Evolutionary conservation across 2,329 filamentous ascomycete species (phyloP).

Genomic region (Cladosporium austrohemisphaericum): DNA sequence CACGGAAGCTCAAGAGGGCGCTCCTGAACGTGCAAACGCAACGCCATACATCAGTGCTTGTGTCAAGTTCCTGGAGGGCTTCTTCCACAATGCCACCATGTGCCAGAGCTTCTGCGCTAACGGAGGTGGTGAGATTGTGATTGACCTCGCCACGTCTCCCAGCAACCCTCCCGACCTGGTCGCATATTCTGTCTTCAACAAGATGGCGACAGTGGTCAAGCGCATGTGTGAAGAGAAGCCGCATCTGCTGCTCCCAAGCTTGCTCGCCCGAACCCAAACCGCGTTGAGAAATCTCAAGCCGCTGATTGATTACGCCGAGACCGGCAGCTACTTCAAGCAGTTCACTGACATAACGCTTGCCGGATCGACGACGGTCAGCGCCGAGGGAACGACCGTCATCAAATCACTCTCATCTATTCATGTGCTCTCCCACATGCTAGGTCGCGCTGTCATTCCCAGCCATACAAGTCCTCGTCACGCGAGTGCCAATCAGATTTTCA

Average conservation of each 20-base stretch:
- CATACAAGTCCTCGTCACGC: neutral
- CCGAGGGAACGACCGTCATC: constrained; percentile 66
- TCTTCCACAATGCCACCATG: constrained; percentile 70
- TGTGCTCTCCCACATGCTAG: constrained; percentile 70
- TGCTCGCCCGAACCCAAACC: constrained; percentile 69
- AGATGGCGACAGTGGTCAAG: constrained; percentile 70
- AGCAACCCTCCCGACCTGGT: constrained; percentile 73
- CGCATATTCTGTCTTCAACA: constrained; percentile 63
- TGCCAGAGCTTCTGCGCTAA: constrained; percentile 71
- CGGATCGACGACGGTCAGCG: constrained; percentile 20
- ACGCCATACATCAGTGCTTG: constrained; percentile 66
- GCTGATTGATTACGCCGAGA: constrained; percentile 48
- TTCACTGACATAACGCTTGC: constrained; percentile 14
- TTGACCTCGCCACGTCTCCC: constrained; percentile 79
- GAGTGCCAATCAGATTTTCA: constrained; percentile 62
- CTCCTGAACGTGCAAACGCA: constrained; percentile 23
- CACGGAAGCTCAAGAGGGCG: constrained; percentile 36
- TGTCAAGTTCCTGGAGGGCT: constrained; percentile 71
- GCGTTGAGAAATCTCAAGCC: constrained; percentile 66
- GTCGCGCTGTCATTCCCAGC: constrained; percentile 25
- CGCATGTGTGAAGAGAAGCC: constrained; percentile 77
- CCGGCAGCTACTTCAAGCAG: constrained; percentile 18
- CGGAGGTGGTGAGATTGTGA: constrained; percentile 75
- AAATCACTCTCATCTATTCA: constrained; percentile 77
- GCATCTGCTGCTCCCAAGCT: constrained; percentile 73